phyloP scores from a whole-genome alignment of 768 basidiomycete genomes.

The Pleurotus citrinopileatus region DNA sequence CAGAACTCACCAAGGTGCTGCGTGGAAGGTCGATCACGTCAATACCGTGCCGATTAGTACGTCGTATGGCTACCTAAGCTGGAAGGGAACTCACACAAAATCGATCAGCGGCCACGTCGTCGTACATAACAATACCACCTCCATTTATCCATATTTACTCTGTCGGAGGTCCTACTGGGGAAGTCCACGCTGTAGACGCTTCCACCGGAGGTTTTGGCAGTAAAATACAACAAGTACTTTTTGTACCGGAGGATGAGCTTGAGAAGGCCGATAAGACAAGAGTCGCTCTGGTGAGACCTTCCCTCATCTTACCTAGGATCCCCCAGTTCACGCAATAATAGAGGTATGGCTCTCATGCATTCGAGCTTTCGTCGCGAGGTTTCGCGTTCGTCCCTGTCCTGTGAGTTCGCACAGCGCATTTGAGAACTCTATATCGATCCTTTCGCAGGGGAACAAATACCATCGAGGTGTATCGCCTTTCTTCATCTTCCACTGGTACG shows the following conservation, averaged over 20 bases:
- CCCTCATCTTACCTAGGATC: neutral
- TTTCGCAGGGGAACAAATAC: constrained; percentile 32
- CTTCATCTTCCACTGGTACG: constrained; percentile 19
- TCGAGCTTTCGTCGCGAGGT: constrained; percentile 39
- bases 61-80: constrained; percentile 12
- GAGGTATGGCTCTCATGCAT: constrained; percentile 50
- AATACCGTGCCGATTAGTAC: constrained; percentile 45
- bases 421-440: neutral
- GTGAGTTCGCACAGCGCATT: neutral
- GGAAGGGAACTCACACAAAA: neutral
- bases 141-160: constrained; percentile 49
- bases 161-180: constrained; percentile 49
- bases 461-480: constrained; percentile 40
- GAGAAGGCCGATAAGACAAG: constrained; percentile 46
- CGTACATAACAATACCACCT: constrained; percentile 46
- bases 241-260: constrained; percentile 41
- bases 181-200: constrained; percentile 38
- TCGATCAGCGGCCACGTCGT: constrained; percentile 50
- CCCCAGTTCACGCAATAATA: constrained; percentile 15
- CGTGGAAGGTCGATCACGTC: constrained; percentile 34
- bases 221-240: constrained; percentile 46
- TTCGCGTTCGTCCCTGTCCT: constrained; percentile 49
- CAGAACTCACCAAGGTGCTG: constrained; percentile 12
- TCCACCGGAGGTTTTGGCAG: constrained; percentile 34
- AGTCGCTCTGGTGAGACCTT: constrained; percentile 37